Evolutionary conservation across 208 protist species (phyloP).

Genomic region (Balamuthia mandrillaris): DNA sequence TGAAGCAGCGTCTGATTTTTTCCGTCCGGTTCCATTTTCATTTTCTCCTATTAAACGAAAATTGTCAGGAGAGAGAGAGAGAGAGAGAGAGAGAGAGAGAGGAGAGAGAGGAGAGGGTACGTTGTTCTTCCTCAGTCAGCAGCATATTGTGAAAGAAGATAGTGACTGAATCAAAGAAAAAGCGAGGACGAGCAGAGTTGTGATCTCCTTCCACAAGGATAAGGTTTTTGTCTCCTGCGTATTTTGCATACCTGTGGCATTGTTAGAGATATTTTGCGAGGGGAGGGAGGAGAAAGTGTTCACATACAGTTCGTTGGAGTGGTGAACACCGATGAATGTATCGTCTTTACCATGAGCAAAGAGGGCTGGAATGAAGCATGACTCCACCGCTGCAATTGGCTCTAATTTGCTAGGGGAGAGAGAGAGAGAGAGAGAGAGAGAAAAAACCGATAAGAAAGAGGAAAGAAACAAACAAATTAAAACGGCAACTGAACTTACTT

Average conservation of each 20-base stretch:
- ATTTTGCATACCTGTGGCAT: conserved; percentile 32
- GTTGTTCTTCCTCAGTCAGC: conserved; percentile 1
- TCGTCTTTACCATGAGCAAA: conserved; percentile 87
- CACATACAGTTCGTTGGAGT: conserved; percentile 72
- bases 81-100: neutral
- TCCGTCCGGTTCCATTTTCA: no score
- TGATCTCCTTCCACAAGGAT: conserved; percentile 81
- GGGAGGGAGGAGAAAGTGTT: neutral
- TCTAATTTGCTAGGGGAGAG: conserved; percentile 40
- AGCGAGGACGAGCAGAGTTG: conserved; percentile 81
- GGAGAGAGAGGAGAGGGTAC: neutral
- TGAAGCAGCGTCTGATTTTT: no score
- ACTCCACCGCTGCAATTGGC: conserved; percentile 1
- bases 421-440: neutral
- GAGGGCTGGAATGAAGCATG: conserved; percentile 80
- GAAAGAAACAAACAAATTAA: neutral
- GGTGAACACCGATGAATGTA: conserved; percentile 81
- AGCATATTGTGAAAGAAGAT: conserved; percentile 74
- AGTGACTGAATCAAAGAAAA: conserved; percentile 75
- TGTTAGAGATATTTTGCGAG: no score
- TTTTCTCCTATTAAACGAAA: no score
- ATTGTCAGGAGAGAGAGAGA: neutral
- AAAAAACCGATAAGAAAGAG: neutral
- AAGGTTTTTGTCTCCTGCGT: conserved; percentile 57
- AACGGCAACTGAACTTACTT: conserved; percentile 56